Evolutionary conservation across 345 rosid species (phyloP), one percentile per base, ranked within the genome.

Genomic region (Ceriops decandra): DNA sequence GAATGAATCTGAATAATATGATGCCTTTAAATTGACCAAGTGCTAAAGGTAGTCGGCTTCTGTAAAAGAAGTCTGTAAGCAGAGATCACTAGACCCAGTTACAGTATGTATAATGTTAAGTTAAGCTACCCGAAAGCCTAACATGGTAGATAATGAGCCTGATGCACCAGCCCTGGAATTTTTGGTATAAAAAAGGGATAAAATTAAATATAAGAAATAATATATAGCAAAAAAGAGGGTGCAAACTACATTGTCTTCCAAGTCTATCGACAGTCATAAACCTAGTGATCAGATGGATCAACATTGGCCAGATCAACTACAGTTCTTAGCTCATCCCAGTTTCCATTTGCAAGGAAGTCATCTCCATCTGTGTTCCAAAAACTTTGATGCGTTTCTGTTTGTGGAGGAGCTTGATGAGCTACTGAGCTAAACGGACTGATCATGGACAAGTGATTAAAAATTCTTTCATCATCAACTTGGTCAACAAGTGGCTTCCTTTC

Each of bases 281-380:
- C 17, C 15, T 60, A 62, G 16, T 42, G 49, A 13, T 13, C 19
- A 63, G 78, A 70, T 30, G 68, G 72, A 33, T 72, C 58, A 16
- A 52, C 17, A 21, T 76, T 82, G 24, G 78, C 84, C 9, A 66
- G 66, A 61, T 85, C 85, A 10, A 87, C 85, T n/a, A 87, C 83
- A 16, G 88, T 79, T 57, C 85, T 78, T 28, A 89, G 83, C 77
- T 87, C 96, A 75, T 89, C 96, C 90, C 92, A 89, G 79, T 81
- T 83, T 63, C 82, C 83, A 36, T 84, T 73, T 36, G 52, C 70
- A 7, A 89, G 67, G 57, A 77, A 68, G 72, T 87, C 87, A 63
- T 74, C 84, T 63, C 76, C 79, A 54, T 64, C 77, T 3, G 67
- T 68, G 63, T 83, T 73, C 81, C 84, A 80, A 20, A 76, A 68